Evolutionary conservation across 192 early-diverging fungal species (phyloP), one percentile per base, ranked within the genome.

Genomic region (Mortierella hygrophila): DNA sequence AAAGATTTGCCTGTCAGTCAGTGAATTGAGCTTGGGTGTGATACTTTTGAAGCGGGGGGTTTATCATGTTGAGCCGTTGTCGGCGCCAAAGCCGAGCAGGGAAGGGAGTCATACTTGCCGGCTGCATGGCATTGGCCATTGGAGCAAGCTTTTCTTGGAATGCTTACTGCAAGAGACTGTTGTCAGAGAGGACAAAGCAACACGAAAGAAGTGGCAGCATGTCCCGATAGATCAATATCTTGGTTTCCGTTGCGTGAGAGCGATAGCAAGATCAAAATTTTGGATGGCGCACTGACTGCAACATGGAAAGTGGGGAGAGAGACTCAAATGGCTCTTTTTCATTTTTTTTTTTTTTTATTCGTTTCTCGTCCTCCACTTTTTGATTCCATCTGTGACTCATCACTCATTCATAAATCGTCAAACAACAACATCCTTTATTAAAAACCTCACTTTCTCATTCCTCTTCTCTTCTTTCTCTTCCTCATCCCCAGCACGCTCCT

Each of bases 301-400:
- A 23, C 6, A 55, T 65, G 26, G 60, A 57, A 6, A 10, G n/a
- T 44, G 10, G 10, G 11, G 7, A 44, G 44, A 46, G 44, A 46
- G 13, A 46, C 10, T 46, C 38, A 26, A 26, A 57, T 4, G 55
- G 55, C 42, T 46, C 71, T 49, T n/a, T n/a, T n/a, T n/a, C n/a
- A n/a, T n/a, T n/a, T n/a, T n/a, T n/a, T n/a, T n/a, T n/a, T 29
- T 49, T n/a, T 38, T 49, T 68, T 35, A 9, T 26, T 35, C 35
- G 35, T 35, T 35, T 10, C 15, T 15, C n/a, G 6, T 42, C 32
- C 44, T 73, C 26, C 37, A 40, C 41, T 41, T 41, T 75, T 37
- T 76, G 20, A n/a, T 23, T 40, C 37, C 13, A 38, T 44, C 74
- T 60, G 26, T 60, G 35, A 40, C 55, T 60, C 74, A 75, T 76